phyloP scores from a whole-genome alignment of 345 rosid species.

The Camelina neglecta region DNA sequence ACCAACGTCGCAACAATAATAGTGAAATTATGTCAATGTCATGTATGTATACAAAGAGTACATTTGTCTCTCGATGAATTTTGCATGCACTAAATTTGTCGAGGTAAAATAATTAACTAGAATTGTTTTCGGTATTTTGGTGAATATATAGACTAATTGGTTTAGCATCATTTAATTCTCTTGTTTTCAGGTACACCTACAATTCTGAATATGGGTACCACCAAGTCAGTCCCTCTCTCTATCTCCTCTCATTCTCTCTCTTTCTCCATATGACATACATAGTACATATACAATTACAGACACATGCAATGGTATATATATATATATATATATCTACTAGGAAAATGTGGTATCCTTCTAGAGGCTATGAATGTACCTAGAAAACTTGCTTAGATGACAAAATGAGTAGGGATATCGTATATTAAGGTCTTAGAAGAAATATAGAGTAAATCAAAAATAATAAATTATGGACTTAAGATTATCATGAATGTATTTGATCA shows the following conservation, averaged over 20 bases:
- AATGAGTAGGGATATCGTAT: not conserved
- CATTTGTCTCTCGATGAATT: conserved; percentile 7
- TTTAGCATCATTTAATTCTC: conserved; percentile 39
- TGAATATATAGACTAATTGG: conserved; percentile 32
- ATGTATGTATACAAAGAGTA: not conserved
- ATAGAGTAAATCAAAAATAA: conserved; percentile 14
- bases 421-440: not conserved
- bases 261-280: conserved; percentile 1
- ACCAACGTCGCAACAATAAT: conserved; percentile 29
- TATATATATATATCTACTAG: not conserved
- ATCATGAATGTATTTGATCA: not conserved
- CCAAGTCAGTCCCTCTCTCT: conserved; percentile 56
- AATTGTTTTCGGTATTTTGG: conserved; percentile 13
- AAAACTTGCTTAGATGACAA: conserved; percentile 1
- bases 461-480: not conserved
- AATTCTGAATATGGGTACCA: conserved; percentile 78
- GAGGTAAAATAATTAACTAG: not conserved
- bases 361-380: not conserved
- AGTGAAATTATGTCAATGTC: conserved; percentile 23
- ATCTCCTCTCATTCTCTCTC: conserved; percentile 20
- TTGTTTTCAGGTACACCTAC: conserved; percentile 69
- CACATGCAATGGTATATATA: conserved; percentile 2
- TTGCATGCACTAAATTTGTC: conserved; percentile 29
- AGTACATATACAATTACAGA: conserved; percentile 1
- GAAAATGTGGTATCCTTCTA: conserved; percentile 2